Evolutionary conservation across 345 rosid species (phyloP), one percentile per base, ranked within the genome.

Genomic region (Lepidium sativum): DNA sequence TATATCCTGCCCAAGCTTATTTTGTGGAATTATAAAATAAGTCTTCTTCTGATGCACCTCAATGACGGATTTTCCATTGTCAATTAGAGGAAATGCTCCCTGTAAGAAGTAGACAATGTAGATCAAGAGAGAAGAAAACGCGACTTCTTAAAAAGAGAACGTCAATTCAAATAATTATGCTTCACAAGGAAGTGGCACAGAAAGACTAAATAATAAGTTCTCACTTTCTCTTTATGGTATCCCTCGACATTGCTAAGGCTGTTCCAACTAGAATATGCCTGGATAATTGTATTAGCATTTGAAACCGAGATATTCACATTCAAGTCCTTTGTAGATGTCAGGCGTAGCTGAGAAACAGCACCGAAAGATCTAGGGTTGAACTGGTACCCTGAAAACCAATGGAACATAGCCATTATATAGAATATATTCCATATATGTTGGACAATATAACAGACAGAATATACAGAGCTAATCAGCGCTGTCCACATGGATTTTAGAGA

Each of bases 211-310:
- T 31, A 48, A 65, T 60, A 32, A 56, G 39, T 69, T 23, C 50
- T 67, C 70, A 91, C 97, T 74, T 53, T 77, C 40, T 73, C 76
- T 70, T 76, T 76, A 69, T 81, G 44, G 74, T 71, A 54, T 67
- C 74, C 82, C 48, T 82, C 85, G 66, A 70, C 81, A 45, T 73
- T 70, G 77, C 77, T 78, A 73, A 94, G 87, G 74, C 80, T 88
- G 71, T 80, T 83, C 99, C 99, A 94, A 81, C 97, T 94, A 39
- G 96, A 86, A 78, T 86, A 94, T 51, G 99, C 97, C 86, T 94
- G 97, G 78, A 94, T 80, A 54, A 90, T 79, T 92, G 92, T 87
- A 76, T 94, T 94, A 65, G 80, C 80, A 78, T 84, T 94, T 43
- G 96, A 82, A 61, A 86, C 89, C 20, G 97, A 84, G 71, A 88